phyloP scores from a whole-genome alignment of 2,329 filamentous ascomycete species.

The Hysterium pulicare region DNA sequence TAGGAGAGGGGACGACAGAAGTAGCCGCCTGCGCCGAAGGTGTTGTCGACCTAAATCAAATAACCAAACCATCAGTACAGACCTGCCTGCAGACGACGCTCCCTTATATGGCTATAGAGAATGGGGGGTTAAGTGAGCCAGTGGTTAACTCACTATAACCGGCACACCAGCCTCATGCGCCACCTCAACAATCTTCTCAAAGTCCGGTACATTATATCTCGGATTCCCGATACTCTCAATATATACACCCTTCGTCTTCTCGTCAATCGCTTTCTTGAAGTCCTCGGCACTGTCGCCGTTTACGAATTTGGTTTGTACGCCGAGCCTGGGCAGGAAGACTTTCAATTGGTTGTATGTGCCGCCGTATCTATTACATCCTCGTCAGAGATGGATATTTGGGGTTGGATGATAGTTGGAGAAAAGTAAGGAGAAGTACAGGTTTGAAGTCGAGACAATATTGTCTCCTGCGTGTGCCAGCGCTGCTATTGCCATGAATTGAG shows the following conservation, averaged over 20 bases:
- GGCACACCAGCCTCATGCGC: constrained; percentile 66
- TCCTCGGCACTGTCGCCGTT: constrained; percentile 75
- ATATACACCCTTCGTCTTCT: constrained; percentile 89
- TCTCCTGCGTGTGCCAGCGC: constrained; percentile 84
- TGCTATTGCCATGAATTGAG: constrained; percentile 85
- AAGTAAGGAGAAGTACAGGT: constrained; percentile 50
- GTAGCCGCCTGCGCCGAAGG: constrained; percentile 90
- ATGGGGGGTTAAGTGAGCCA: too few relatives aligned
- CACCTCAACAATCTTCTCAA: constrained; percentile 79
- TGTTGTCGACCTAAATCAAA: constrained; percentile 76
- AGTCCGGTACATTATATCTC: constrained; percentile 86
- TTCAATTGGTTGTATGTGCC: constrained; percentile 98
- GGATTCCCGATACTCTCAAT: constrained; percentile 93
- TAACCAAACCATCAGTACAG: too few relatives aligned
- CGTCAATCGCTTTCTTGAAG: constrained; percentile 79
- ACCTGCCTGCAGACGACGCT: too few relatives aligned
- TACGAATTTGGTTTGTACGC: constrained; percentile 85
- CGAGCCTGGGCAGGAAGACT: constrained; percentile 80
- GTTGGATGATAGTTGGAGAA: not conserved
- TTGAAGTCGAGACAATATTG: constrained; percentile 88
- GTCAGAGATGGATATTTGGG: constrained; percentile 2
- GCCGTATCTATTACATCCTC: constrained; percentile 59
- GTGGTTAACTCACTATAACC: constrained; percentile 43
- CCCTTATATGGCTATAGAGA: too few relatives aligned
- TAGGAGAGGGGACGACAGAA: constrained; percentile 83